Evolutionary conservation across 2,329 filamentous ascomycete species (phyloP).

Genomic region (Fusarium sp.): DNA sequence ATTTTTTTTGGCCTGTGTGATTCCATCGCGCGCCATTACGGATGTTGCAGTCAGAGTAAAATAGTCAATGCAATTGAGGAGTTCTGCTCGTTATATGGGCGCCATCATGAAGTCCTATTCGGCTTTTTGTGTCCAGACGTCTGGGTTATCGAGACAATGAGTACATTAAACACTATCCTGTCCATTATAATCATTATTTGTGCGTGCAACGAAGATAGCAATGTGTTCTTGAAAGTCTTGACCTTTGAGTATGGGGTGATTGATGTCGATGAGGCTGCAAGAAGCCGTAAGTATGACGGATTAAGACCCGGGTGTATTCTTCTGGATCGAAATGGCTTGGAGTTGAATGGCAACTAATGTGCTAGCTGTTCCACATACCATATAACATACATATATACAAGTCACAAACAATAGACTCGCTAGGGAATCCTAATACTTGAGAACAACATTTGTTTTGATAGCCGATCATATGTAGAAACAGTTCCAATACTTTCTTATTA

Average conservation of each 20-base stretch:
- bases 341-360: rapidly evolving
- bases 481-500: background rate
- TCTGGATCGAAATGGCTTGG: background rate
- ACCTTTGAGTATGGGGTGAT: rapidly evolving
- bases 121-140: no score
- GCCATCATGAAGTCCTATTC: background rate
- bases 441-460: background rate
- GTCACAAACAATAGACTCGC: background rate
- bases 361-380: background rate
- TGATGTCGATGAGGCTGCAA: background rate
- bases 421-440: background rate
- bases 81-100: background rate
- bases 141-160: background rate
- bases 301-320: rapidly evolving
- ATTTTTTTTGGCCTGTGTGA: background rate
- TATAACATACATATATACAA: background rate
- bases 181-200: rapidly evolving
- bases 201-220: background rate
- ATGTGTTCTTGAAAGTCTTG: rapidly evolving
- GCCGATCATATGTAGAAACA: background rate
- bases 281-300: background rate
- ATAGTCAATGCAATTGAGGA: background rate
- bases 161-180: background rate
- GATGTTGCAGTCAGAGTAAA: background rate
- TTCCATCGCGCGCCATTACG: background rate